A percentile compares a stretch with the other conserved stretches of the same genome.
phyloP scores from a whole-genome alignment of 345 rosid genomes.

The Draba incana region DNA sequence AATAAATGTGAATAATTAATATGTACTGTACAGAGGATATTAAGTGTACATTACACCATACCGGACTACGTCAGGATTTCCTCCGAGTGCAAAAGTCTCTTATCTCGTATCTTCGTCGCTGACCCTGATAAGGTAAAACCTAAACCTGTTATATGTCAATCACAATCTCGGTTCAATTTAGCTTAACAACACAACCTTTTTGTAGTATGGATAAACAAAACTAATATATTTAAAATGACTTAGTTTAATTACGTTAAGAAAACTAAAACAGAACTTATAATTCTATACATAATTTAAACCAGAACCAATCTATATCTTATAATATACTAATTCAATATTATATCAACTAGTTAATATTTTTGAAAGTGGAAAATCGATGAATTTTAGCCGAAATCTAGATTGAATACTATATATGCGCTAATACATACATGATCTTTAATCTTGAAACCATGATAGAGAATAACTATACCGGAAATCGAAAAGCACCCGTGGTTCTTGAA shows the following conservation, averaged over 20 bases:
- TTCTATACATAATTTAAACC: too few species aligned
- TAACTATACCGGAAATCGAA: conserved; percentile 67
- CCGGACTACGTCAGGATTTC: conserved; percentile 88
- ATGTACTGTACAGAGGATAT: conserved; percentile 66
- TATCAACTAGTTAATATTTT: neutral
- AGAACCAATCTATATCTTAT: neutral
- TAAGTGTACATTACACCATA: conserved; percentile 82
- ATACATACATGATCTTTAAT: too few species aligned
- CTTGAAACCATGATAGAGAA: conserved; percentile 50
- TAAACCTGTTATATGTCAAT: neutral
- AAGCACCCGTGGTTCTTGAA: conserved; percentile 69
- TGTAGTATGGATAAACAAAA: too few species aligned
- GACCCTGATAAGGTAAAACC: conserved; percentile 74
- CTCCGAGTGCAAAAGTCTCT: conserved; percentile 71
- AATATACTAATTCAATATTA: too few species aligned
- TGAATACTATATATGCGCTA: too few species aligned
- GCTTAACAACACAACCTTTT: neutral
- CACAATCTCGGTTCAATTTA: neutral
- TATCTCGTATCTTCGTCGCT: conserved; percentile 81
- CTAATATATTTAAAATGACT: too few species aligned
- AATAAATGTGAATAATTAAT: conserved; percentile 1
- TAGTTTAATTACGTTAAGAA: too few species aligned
- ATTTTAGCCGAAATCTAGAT: neutral
- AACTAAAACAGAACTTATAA: too few species aligned
- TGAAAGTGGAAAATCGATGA: neutral